Evolutionary conservation across 768 basidiomycete genomes (phyloP), one percentile per base, ranked within the genome.

Genomic region (Omphalotus guepiniiformis): DNA sequence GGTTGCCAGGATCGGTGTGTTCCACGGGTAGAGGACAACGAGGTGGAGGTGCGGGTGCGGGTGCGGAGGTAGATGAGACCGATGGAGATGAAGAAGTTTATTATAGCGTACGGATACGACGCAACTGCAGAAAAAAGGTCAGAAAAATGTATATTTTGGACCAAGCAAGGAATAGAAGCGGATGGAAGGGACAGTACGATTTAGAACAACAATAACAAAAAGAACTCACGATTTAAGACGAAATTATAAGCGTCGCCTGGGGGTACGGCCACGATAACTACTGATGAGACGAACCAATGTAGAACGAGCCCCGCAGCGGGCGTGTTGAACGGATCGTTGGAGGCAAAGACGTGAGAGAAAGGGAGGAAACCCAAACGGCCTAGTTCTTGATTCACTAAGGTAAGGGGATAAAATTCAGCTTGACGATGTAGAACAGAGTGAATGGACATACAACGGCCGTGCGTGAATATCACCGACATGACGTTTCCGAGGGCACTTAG

Each of bases 291-390:
- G 23, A 18, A 22, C 34, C 47, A 48, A 3, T 30, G 79, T 4
- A 76, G 61, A n/a, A 68, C 64, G 4, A 86, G 66, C 0, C 81
- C 82, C 2, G 73, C 67, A 9, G 80, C 56, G 0, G 85, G 85
- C 1, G 82, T 75, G 47, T 73, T 68, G 61, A 80, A 84, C 0
- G 84, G 85, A 37, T 73, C 66, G 57, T 76, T 82, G 39, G 74
- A 79, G 2, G 76, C 76, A 64, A 81, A 85, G 59, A 84, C 70
- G 15, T 70, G 71, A 28, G 82, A 78, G 57, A 64, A 79, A 0
- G 82, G 82, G 4, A 85, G 64, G 32, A 85, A 63, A 6, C 80
- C 83, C 54, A 84, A 81, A 19, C 77, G 69, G 1, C 79, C 83
- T 6, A 83, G 67, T 42, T 79, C 82, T 54, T 85, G 83, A 23